A percentile compares a stretch with the other conserved stretches of the same genome.
phyloP scores from a whole-genome alignment of 2,329 filamentous ascomycete species.

The Beauveria rudraprayagi region DNA sequence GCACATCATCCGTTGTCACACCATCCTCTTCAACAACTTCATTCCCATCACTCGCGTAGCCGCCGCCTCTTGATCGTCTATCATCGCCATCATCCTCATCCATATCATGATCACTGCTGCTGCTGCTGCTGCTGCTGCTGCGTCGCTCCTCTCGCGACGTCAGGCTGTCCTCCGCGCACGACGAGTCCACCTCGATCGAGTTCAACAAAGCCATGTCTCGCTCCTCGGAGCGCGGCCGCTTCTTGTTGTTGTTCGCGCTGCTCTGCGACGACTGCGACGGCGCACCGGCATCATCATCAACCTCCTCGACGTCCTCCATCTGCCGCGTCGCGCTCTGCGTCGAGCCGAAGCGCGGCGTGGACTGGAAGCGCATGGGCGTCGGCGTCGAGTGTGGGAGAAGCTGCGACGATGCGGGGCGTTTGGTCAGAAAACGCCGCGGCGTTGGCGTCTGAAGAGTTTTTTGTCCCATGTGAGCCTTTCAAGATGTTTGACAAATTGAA shows the following conservation, averaged over 20 bases:
- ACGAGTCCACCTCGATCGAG: slow-evolving; percentile 24
- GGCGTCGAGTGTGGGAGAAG: slow-evolving; percentile 24
- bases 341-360: slow-evolving; percentile 31
- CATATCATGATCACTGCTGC: background rate
- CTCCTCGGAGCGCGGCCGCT: slow-evolving; percentile 9
- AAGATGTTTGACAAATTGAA: background rate
- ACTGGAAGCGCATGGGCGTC: slow-evolving; percentile 25
- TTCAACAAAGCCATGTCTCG: slow-evolving; percentile 13
- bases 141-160: background rate
- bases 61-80: no score
- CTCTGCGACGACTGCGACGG: background rate
- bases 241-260: background rate
- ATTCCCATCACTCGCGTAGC: slow-evolving; percentile 4
- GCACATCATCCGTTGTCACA: background rate
- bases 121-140: background rate
- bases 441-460: slow-evolving; percentile 26
- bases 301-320: slow-evolving; percentile 25
- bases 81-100: background rate
- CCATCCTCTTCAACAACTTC: slow-evolving; percentile 3
- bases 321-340: slow-evolving; percentile 17
- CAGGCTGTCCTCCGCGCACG: background rate
- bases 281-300: slow-evolving; percentile 14
- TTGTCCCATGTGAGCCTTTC: background rate
- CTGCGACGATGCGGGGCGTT: slow-evolving; percentile 26
- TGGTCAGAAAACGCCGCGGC: slow-evolving; percentile 30